Evolutionary conservation across 2,329 filamentous ascomycete genomes (phyloP).

Genomic region (Penicillium sp.): DNA sequence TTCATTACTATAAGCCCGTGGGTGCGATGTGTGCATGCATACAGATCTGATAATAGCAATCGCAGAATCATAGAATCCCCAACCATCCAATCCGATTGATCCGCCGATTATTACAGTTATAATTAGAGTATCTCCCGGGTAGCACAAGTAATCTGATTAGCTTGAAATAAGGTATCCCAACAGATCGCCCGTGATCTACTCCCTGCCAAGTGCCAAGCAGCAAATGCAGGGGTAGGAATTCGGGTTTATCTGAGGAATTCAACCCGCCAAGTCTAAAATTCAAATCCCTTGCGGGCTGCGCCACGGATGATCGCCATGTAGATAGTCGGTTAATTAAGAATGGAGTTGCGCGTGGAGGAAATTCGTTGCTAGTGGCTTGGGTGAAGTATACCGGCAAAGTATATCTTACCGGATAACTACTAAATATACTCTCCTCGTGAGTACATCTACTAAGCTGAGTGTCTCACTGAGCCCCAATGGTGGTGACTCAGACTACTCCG

Average conservation of each 20-base stretch:
- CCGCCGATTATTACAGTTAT: neutral
- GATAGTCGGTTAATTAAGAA: too few species aligned
- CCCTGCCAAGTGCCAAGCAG: neutral
- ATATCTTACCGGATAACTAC: too few species aligned
- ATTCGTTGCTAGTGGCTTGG: too few species aligned
- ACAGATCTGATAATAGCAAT: too few species aligned
- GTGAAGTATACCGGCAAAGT: too few species aligned
- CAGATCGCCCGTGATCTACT: neutral
- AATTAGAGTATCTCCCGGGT: neutral
- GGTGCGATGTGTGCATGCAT: too few species aligned
- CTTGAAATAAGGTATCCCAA: neutral
- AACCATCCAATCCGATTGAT: neutral
- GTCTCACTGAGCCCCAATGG: too few species aligned
- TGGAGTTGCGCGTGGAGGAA: neutral
- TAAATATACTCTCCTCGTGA: too few species aligned
- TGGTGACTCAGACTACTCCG: too few species aligned
- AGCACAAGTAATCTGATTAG: neutral
- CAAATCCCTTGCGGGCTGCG: neutral
- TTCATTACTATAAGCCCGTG: too few species aligned
- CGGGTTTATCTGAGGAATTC: neutral
- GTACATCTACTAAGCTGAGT: too few species aligned
- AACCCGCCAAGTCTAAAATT: neutral
- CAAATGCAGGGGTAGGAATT: constrained; percentile 1
- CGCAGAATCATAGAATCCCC: too few species aligned
- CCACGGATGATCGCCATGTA: neutral